A percentile compares a stretch with the other conserved stretches of the same genome.
Conservation (phyloP, 257 asterid species). For the Henckelia pumila region DNA sequence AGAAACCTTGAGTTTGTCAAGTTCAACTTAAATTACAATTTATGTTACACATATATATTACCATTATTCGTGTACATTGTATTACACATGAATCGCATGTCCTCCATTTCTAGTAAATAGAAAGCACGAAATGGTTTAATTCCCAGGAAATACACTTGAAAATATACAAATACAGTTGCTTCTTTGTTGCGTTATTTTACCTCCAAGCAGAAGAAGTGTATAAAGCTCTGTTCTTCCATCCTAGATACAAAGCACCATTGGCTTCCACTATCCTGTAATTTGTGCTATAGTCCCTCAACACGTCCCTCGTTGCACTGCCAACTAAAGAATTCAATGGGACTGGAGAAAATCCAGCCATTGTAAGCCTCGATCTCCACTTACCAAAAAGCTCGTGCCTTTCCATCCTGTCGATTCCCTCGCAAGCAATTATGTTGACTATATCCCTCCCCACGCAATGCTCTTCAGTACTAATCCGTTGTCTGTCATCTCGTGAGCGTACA, state of each 20-base stretch:
- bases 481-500: conserved; percentile 64
- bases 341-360: conserved; percentile 77
- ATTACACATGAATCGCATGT: not conserved
- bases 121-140: not conserved
- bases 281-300: conserved; percentile 42
- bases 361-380: conserved; percentile 70
- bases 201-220: conserved; percentile 84
- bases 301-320: conserved; percentile 24
- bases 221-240: conserved; percentile 76
- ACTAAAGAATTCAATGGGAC: conserved; percentile 62
- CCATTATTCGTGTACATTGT: not conserved
- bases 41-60: not conserved
- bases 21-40: not conserved
- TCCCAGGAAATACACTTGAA: not conserved
- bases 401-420: conserved; percentile 79
- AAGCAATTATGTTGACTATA: conserved; percentile 75
- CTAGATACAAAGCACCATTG: conserved; percentile 70
- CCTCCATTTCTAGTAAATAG: not conserved
- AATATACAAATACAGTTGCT: not conserved
- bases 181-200: conserved; percentile 19
- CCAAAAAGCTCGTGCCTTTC: conserved; percentile 90
- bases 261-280: conserved; percentile 53
- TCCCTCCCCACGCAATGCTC: conserved; percentile 82
- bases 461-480: conserved; percentile 68
- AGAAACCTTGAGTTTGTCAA: no score